Conservation (phyloP, 371 early-diverging fungal species). For the Haplosporangium sp. region DNA sequence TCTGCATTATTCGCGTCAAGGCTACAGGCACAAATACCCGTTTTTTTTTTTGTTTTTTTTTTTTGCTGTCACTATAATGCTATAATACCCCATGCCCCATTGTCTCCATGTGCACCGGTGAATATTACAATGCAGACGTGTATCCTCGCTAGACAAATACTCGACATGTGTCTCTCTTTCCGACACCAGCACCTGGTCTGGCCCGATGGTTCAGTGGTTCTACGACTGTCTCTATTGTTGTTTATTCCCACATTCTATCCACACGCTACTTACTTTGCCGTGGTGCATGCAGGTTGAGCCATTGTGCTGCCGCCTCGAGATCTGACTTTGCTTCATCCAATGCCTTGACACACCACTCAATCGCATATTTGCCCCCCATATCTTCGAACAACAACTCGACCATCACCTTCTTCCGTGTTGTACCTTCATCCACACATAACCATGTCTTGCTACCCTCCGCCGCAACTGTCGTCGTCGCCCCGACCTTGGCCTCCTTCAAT, state of each 20-base stretch:
- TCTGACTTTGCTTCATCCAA: slow-evolving; percentile 63
- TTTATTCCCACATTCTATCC: no score
- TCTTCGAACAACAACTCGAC: slow-evolving; percentile 62
- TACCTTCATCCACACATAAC: slow-evolving; percentile 77
- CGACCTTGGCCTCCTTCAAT: slow-evolving; percentile 53
- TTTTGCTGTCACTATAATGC: neutral
- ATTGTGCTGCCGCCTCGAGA: slow-evolving; percentile 62
- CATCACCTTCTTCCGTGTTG: slow-evolving; percentile 61
- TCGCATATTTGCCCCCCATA: slow-evolving; percentile 56
- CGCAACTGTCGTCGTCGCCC: neutral
- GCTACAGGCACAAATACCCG: no score
- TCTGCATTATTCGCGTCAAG: no score
- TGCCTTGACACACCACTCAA: slow-evolving; percentile 80
- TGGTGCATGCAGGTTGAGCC: slow-evolving; percentile 73
- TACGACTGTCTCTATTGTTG: no score
- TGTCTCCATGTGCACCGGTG: neutral
- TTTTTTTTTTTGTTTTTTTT: neutral
- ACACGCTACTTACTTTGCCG: slow-evolving; percentile 3
- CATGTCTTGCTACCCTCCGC: slow-evolving; percentile 54
- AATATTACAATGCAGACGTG: no score
- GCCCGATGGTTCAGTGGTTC: no score
- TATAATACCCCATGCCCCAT: neutral
- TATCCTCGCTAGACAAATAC: no score
- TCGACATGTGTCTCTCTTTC: no score
- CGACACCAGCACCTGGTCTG: no score